phyloP scores from a whole-genome alignment of 2,329 filamentous ascomycete species.

The Trichoderma citrinoviride region DNA sequence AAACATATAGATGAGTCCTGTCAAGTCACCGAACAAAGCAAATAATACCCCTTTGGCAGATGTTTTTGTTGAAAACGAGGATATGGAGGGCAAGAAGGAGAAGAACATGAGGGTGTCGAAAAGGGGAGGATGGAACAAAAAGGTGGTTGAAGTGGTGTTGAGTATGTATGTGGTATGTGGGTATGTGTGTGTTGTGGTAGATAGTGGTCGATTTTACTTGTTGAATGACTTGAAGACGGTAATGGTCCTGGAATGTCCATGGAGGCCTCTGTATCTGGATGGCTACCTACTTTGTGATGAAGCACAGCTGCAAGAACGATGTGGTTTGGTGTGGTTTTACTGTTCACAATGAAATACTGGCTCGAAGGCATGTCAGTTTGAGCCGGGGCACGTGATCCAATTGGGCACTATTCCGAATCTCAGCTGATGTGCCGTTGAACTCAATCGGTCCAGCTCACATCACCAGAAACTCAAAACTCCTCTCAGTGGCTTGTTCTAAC shows the following conservation, averaged over 20 bases:
- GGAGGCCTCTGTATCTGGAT: no score
- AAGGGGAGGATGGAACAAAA: neutral
- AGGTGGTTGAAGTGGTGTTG: neutral
- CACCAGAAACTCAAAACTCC: no score
- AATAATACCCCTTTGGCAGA: constrained; percentile 17
- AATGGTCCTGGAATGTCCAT: neutral
- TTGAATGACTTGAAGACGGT: neutral
- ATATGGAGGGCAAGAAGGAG: neutral
- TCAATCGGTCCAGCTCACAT: no score
- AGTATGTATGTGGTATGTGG: no score
- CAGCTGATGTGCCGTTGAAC: no score
- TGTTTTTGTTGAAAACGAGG: neutral
- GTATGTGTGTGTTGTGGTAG: neutral
- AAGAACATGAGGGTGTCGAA: neutral
- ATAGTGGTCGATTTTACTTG: neutral
- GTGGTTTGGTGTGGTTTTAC: no score
- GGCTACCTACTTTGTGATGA: neutral
- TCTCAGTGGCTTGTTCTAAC: no score
- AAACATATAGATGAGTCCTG: constrained; percentile 2
- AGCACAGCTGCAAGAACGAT: no score
- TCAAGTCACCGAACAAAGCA: constrained; percentile 1
- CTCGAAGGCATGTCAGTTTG: no score
- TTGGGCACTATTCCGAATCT: no score
- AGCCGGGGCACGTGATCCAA: no score
- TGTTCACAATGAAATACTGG: no score